These are phyloP conservation scores for Nicotiana tabacum DNA, from an alignment of 257 asterid genomes.

Conservation along the genomic window DNA sequence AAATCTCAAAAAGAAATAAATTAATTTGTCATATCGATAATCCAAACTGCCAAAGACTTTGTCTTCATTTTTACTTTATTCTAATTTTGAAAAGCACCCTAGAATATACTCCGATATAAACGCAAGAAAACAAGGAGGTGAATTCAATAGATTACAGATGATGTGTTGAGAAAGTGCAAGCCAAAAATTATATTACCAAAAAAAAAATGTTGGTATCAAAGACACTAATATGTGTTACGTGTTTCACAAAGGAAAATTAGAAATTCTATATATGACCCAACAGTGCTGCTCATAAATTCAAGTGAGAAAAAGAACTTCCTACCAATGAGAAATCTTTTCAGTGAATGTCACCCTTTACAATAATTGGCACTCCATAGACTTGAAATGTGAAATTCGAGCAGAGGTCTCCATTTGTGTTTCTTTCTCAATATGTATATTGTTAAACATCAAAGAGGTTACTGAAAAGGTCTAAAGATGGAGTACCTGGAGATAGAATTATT, in stretches of 20 bases:
- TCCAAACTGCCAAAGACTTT: not conserved
- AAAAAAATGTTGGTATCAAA: not conserved
- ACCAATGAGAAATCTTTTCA: too few relatives aligned
- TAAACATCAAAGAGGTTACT: slow-evolving; percentile 56
- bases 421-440: not conserved
- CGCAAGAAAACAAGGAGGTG: not conserved
- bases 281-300: not conserved
- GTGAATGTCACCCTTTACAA: too few relatives aligned
- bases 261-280: not conserved
- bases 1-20: not conserved
- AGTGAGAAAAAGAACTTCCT: not conserved
- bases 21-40: not conserved
- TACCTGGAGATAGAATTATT: slow-evolving; percentile 54
- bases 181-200: not conserved
- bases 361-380: too few relatives aligned
- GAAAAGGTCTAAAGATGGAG: slow-evolving; percentile 56
- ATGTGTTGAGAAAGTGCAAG: not conserved
- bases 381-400: too few relatives aligned
- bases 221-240: not conserved
- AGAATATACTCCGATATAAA: not conserved
- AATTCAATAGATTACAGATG: not conserved
- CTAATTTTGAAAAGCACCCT: not conserved
- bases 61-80: not conserved
- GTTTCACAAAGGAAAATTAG: not conserved
- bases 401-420: not conserved